phyloP scores from a whole-genome alignment of 2,329 filamentous ascomycete genomes.

The Neofusicoccum sp. region DNA sequence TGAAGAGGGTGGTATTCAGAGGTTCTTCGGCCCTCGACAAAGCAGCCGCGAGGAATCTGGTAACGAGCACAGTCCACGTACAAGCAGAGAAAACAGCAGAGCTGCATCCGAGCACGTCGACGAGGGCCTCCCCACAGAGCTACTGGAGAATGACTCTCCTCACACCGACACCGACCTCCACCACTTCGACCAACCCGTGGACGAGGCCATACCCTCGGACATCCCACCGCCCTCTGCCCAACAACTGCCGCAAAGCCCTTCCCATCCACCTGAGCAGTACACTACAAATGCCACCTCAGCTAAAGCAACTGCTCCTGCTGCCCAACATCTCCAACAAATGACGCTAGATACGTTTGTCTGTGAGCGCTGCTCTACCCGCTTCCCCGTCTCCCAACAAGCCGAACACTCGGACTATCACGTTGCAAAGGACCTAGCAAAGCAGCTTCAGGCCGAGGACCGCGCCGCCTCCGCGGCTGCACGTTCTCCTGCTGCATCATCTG shows the following conservation, averaged over 20 bases:
- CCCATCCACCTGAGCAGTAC: background rate
- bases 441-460: conserved; percentile 40
- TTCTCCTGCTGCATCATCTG: conserved; percentile 10
- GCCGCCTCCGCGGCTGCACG: conserved; percentile 12
- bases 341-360: conserved; percentile 52
- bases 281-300: background rate
- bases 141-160: background rate
- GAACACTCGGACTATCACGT: conserved; percentile 95
- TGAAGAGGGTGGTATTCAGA: conserved; percentile 37
- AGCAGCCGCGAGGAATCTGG: conserved; percentile 12
- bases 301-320: background rate
- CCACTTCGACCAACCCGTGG: background rate
- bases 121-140: background rate
- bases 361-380: conserved; percentile 61
- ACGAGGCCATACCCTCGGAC: background rate
- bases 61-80: background rate
- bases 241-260: conserved; percentile 20
- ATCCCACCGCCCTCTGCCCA: conserved; percentile 35
- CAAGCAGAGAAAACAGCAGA: conserved; percentile 4
- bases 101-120: conserved; percentile 2
- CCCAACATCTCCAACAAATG: conserved; percentile 24
- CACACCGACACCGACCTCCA: background rate
- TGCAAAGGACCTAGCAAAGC: conserved; percentile 77
- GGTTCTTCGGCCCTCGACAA: conserved; percentile 29
- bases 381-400: conserved; percentile 59